Evolutionary conservation across 805 yeast genomes (phyloP).

Genomic region (Lipomyces sp.): DNA sequence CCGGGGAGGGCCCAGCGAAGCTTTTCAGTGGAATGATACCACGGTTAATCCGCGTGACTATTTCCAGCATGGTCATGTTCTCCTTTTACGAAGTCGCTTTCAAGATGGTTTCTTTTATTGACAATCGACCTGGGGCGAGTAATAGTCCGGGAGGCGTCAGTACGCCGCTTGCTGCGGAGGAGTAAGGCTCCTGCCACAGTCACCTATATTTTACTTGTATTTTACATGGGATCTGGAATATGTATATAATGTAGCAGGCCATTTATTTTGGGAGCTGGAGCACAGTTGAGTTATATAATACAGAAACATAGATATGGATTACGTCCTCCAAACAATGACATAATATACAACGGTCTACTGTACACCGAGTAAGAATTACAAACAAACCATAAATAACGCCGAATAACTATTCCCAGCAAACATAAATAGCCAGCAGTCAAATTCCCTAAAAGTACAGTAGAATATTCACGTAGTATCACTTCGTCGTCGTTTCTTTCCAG

Average conservation of each 20-base stretch:
- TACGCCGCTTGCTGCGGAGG: background rate
- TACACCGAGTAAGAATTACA: background rate
- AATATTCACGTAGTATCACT: background rate
- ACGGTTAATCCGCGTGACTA: conserved; percentile 24
- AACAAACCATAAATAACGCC: background rate
- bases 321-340: background rate
- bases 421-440: background rate
- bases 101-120: conserved; percentile 3
- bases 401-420: background rate
- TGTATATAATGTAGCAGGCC: background rate
- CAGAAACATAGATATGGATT: background rate
- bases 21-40: conserved; percentile 31
- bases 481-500: background rate
- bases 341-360: background rate
- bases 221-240: background rate
- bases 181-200: background rate
- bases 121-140: conserved; percentile 1
- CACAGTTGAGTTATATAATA: background rate
- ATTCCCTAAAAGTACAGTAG: background rate
- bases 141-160: background rate
- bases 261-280: background rate
- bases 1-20: conserved; percentile 48
- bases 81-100: conserved; percentile 21
- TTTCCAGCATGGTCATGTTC: conserved; percentile 28
- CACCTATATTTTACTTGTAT: background rate